phyloP scores from a whole-genome alignment of 306 rosid genomes.

The Vigna nakashimae region DNA sequence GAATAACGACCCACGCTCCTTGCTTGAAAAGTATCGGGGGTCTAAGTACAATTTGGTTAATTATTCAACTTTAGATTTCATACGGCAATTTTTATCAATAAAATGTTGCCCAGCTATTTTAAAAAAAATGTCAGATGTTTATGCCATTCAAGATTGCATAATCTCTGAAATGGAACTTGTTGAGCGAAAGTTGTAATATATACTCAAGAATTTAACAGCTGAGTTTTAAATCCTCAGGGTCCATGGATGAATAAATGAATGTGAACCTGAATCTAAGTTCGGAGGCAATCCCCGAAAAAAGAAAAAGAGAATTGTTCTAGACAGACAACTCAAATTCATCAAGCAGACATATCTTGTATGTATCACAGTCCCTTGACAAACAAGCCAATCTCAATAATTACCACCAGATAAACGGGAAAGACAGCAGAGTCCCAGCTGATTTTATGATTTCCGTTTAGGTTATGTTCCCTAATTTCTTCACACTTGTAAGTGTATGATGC shows the following conservation, averaged over 20 bases:
- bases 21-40: not conserved
- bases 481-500: not conserved
- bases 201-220: not conserved
- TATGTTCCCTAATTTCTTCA: conserved; percentile 29
- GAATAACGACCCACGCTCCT: not conserved
- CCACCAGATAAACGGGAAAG: conserved; percentile 14
- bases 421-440: conserved; percentile 28
- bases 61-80: conserved; percentile 6
- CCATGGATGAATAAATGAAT: conserved; percentile 3
- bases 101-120: conserved; percentile 1
- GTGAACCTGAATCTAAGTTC: not conserved
- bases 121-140: not conserved
- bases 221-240: conserved; percentile 17
- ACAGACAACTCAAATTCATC: conserved; percentile 10
- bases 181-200: not conserved
- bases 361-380: conserved; percentile 35
- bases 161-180: conserved; percentile 15
- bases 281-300: not conserved
- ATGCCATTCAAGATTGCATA: conserved; percentile 1
- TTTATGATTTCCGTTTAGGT: conserved; percentile 33
- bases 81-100: not conserved
- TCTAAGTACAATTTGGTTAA: not conserved
- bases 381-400: conserved; percentile 7
- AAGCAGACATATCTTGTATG: conserved; percentile 28
- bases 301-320: not conserved